phyloP scores from a whole-genome alignment of 306 rosid species.

The Cyclanthera cordifolia region DNA sequence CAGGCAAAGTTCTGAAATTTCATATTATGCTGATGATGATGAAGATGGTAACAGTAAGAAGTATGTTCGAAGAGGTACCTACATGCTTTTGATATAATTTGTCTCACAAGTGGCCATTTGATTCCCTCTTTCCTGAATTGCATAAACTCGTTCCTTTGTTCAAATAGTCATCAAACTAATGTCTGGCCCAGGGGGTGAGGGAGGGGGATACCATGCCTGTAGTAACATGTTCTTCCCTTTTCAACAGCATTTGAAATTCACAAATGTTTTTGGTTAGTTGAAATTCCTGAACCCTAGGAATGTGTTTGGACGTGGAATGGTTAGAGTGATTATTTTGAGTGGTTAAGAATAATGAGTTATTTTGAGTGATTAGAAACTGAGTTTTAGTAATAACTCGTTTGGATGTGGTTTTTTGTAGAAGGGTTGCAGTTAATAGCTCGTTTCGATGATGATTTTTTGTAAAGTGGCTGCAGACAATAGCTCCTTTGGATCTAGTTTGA shows the following conservation, averaged over 20 bases:
- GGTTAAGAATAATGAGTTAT: too few species aligned
- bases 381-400: too few species aligned
- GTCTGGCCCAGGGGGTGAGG: not conserved
- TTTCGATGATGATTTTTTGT: too few species aligned
- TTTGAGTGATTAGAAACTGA: too few species aligned
- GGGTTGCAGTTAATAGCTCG: too few species aligned
- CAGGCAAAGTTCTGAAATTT: constrained; percentile 72
- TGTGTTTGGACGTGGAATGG: too few species aligned
- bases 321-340: too few species aligned
- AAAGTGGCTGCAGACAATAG: too few species aligned
- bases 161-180: not conserved
- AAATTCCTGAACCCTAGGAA: not conserved
- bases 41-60: constrained; percentile 78
- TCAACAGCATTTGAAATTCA: not conserved
- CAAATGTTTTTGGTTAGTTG: not conserved
- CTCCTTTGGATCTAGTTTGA: too few species aligned
- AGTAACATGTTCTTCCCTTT: not conserved
- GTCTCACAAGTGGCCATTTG: not conserved
- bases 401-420: too few species aligned
- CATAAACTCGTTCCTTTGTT: not conserved
- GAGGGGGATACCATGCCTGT: not conserved
- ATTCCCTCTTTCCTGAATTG: not conserved
- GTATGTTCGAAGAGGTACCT: constrained; percentile 74
- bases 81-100: not conserved
- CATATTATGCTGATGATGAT: constrained; percentile 91